These are phyloP conservation scores for Dioscorea cayenensis DNA, from an alignment of 116 monocot genomes.

Conservation along the genomic window DNA sequence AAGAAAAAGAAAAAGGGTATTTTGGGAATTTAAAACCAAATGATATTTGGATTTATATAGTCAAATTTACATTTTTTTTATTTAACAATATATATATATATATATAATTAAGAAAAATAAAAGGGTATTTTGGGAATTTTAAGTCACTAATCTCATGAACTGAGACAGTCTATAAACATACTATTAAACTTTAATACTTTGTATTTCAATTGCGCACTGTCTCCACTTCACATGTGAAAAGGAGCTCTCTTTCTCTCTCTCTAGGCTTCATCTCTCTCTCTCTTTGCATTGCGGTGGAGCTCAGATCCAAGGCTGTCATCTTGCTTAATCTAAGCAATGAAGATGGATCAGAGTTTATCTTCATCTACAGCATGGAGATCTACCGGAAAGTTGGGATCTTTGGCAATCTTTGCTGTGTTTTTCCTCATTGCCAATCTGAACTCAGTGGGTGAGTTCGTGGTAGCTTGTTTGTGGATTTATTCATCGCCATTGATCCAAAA, in stretches of 20 bases:
- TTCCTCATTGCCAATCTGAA: slow-evolving; percentile 16
- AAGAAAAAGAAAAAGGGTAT: too few species aligned
- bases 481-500: background rate
- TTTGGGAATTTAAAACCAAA: too few species aligned
- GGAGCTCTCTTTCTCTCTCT: background rate
- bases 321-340: background rate
- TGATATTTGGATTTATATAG: too few species aligned
- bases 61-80: too few species aligned
- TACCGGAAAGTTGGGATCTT: slow-evolving; percentile 15
- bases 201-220: background rate
- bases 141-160: too few species aligned
- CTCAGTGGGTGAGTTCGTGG: slow-evolving; percentile 11
- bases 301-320: background rate
- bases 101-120: background rate
- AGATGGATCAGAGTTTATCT: slow-evolving; percentile 6
- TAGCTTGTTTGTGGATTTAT: background rate
- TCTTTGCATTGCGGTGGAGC: background rate
- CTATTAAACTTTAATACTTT: too few species aligned
- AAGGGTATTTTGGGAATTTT: background rate
- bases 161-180: too few species aligned
- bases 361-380: slow-evolving; percentile 6
- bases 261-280: background rate
- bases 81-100: too few species aligned
- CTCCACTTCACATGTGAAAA: background rate
- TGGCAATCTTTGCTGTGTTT: slow-evolving; percentile 11